Evolutionary conservation across 2,329 filamentous ascomycete species (phyloP).

Genomic region (Epichloe sylvatica): DNA sequence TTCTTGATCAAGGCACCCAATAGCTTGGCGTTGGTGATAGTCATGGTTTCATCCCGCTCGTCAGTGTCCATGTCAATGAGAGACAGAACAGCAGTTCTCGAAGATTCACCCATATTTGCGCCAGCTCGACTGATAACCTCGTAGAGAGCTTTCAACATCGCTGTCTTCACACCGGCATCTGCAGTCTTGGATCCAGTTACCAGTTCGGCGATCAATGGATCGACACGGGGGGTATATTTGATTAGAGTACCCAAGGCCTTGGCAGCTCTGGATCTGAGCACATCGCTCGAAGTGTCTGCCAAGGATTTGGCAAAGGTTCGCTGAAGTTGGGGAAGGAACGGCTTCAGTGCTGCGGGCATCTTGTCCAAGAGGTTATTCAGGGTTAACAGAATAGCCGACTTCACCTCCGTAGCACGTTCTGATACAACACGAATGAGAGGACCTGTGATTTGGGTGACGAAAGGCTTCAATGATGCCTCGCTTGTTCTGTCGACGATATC

Average conservation of each 20-base stretch:
- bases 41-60: slow-evolving; percentile 62
- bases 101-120: slow-evolving; percentile 84
- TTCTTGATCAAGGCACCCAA: slow-evolving; percentile 83
- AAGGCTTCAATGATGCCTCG: slow-evolving; percentile 76
- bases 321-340: slow-evolving; percentile 91
- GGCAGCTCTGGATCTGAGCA: slow-evolving; percentile 74
- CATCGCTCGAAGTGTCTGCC: slow-evolving; percentile 82
- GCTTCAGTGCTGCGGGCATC: slow-evolving; percentile 88
- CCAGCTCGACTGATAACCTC: slow-evolving; percentile 95
- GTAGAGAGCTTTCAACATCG: slow-evolving; percentile 93
- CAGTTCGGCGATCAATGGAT: slow-evolving; percentile 82
- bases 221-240: slow-evolving; percentile 86
- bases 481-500: slow-evolving; percentile 91
- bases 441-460: slow-evolving; percentile 94
- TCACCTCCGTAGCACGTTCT: slow-evolving; percentile 90
- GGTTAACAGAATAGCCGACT: slow-evolving; percentile 83
- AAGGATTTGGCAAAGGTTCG: slow-evolving; percentile 93
- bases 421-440: slow-evolving; percentile 96
- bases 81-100: slow-evolving; percentile 68
- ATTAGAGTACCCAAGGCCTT: slow-evolving; percentile 92
- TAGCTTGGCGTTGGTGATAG: slow-evolving; percentile 79
- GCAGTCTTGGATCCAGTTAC: slow-evolving; percentile 86
- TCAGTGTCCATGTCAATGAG: slow-evolving; percentile 78
- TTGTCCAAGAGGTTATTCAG: slow-evolving; percentile 93
- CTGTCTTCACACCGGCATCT: slow-evolving; percentile 76